Percentiles rank a stretch among this genome's conserved stretches.
Conservation (phyloP, 768 basidiomycete genomes). For the Kwoniella pini region DNA sequence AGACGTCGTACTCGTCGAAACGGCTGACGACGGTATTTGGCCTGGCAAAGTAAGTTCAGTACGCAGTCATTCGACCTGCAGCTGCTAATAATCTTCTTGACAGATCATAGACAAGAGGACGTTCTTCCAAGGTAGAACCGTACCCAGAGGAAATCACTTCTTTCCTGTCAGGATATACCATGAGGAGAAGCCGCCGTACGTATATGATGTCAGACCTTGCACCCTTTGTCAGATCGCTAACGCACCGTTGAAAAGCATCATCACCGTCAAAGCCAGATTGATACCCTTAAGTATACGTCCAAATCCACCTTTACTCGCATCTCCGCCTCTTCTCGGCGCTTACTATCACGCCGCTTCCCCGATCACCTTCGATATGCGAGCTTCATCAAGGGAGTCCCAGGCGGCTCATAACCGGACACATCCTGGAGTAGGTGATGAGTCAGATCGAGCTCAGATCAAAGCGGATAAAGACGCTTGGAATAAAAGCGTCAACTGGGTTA, state of each 20-base stretch:
- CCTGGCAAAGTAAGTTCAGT: slow-evolving; percentile 41
- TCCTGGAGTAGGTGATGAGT: slow-evolving; percentile 37
- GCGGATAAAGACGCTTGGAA: slow-evolving; percentile 47
- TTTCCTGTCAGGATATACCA: slow-evolving; percentile 44
- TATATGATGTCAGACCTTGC: no score
- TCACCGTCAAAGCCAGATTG: slow-evolving; percentile 46
- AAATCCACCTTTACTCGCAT: slow-evolving; percentile 37
- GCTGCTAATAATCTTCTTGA: not conserved
- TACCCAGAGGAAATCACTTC: slow-evolving; percentile 44
- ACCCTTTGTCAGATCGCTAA: no score
- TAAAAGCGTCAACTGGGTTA: slow-evolving; percentile 47
- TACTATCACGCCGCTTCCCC: slow-evolving; percentile 41
- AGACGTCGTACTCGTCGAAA: slow-evolving; percentile 43
- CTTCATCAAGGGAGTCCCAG: slow-evolving; percentile 29
- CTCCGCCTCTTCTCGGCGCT: slow-evolving; percentile 29
- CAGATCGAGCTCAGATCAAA: slow-evolving; percentile 25
- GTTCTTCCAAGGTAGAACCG: slow-evolving; percentile 42
- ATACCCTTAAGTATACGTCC: slow-evolving; percentile 39
- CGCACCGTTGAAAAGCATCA: slow-evolving; percentile 14
- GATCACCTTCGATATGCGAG: slow-evolving; percentile 32
- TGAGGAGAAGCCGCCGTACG: slow-evolving; percentile 36
- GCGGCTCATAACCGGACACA: slow-evolving; percentile 41
- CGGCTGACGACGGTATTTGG: slow-evolving; percentile 34
- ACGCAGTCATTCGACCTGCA: not conserved
- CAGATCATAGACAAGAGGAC: slow-evolving; percentile 47